Conservation (phyloP, 202 grass and related monocot species). For the Schoenoplectus triqueter region DNA sequence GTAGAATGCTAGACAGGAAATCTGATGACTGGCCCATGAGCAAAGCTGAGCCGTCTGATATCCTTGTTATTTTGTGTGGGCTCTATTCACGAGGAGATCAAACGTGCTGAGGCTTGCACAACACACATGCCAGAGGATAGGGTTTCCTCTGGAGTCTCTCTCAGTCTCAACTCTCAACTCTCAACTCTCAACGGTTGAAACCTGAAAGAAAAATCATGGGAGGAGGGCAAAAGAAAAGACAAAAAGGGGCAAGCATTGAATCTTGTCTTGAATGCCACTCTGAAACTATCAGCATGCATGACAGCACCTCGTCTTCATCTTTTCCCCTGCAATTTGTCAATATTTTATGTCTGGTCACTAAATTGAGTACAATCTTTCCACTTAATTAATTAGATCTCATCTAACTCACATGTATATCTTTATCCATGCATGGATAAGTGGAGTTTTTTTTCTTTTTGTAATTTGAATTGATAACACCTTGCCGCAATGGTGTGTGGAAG, state of each 20-base stretch:
- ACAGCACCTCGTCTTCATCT: conserved; percentile 30
- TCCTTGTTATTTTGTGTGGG: conserved; percentile 14
- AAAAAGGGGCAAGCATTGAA: conserved; percentile 48
- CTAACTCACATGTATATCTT: conserved; percentile 9
- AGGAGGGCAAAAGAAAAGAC: conserved; percentile 40
- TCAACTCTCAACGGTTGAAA: neutral
- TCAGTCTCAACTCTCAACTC: no score
- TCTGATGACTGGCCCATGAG: neutral
- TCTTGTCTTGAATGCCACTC: conserved; percentile 43
- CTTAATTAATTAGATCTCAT: neutral
- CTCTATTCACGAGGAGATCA: neutral
- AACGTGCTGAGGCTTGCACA: neutral
- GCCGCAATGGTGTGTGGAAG: neutral
- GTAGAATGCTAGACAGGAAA: neutral
- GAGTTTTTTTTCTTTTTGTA: conserved; percentile 3
- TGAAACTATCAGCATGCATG: conserved; percentile 37
- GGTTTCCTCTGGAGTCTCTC: conserved; percentile 10
- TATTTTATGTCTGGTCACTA: conserved; percentile 30
- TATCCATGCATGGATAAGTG: conserved; percentile 27
- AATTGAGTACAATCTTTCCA: conserved; percentile 20
- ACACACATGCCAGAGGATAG: neutral
- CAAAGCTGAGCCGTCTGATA: neutral
- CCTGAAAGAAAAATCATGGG: conserved; percentile 12
- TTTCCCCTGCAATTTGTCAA: conserved; percentile 32
- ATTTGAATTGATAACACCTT: neutral